phyloP scores from a whole-genome alignment of 1,284 basidiomycete genomes.

The Tylopilus sp. region DNA sequence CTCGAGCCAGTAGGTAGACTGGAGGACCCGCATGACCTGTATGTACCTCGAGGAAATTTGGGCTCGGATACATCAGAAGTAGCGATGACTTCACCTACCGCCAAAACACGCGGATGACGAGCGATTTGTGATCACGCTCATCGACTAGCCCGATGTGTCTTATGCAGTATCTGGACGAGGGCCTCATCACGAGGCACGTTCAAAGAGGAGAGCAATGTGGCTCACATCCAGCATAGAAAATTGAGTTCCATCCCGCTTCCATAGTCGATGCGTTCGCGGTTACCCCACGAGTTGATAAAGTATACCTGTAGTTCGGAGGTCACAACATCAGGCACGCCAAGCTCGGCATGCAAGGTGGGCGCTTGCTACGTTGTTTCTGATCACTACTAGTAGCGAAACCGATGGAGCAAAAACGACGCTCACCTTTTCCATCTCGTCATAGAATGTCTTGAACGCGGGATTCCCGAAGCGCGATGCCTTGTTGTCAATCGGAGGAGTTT shows the following conservation, averaged over 20 bases:
- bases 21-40: constrained; percentile 83
- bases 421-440: constrained; percentile 76
- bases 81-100: constrained; percentile 41
- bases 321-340: constrained; percentile 53
- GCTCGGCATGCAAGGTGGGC: constrained; percentile 54
- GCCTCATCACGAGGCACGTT: not conserved
- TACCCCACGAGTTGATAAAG: constrained; percentile 89
- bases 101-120: constrained; percentile 92
- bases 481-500: constrained; percentile 78
- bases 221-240: constrained; percentile 95
- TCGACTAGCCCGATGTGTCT: constrained; percentile 67
- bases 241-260: constrained; percentile 75
- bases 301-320: constrained; percentile 61
- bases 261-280: constrained; percentile 84
- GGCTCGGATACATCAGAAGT: not conserved
- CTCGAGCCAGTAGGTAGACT: constrained; percentile 96
- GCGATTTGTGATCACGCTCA: constrained; percentile 64
- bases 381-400: too few species aligned
- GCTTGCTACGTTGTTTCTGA: constrained; percentile 35
- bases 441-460: constrained; percentile 27
- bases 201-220: constrained; percentile 12
- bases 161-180: constrained; percentile 65
- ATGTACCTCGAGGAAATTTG: constrained; percentile 61
- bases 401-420: constrained; percentile 17
- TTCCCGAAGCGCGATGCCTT: constrained; percentile 89